These are phyloP conservation scores for Dalbergia oliveri DNA, from an alignment of 306 rosid genomes.

Conservation along the genomic window DNA sequence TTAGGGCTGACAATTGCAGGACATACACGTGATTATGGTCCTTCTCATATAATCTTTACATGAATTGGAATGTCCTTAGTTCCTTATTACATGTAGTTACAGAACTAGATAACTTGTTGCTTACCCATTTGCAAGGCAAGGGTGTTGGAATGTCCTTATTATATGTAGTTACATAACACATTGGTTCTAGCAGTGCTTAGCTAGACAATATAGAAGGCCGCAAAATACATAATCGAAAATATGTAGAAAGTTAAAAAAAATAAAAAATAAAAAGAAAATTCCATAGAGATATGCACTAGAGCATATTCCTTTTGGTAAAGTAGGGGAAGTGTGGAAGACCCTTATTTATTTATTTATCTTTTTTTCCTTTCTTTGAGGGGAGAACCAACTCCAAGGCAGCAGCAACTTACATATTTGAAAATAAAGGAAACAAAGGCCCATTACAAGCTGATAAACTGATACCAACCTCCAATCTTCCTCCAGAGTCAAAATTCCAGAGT, in stretches of 20 bases:
- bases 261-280: background rate
- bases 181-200: background rate
- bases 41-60: background rate
- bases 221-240: constrained; percentile 20
- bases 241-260: background rate
- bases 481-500: constrained; percentile 15
- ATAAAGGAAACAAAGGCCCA: background rate
- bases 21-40: background rate
- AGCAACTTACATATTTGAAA: constrained; percentile 7
- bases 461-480: constrained; percentile 34
- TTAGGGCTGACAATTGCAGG: background rate
- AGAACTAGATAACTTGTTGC: too few species aligned
- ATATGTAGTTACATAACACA: background rate
- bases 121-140: background rate
- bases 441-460: background rate
- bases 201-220: background rate
- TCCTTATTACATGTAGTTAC: too few species aligned
- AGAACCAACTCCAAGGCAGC: background rate
- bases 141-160: background rate
- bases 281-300: background rate
- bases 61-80: too few species aligned
- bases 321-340: background rate
- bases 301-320: background rate
- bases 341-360: too few species aligned
- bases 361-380: too few species aligned